These are phyloP conservation scores for Pelargonium nanum DNA, from an alignment of 345 rosid genomes.

Conservation along the genomic window DNA sequence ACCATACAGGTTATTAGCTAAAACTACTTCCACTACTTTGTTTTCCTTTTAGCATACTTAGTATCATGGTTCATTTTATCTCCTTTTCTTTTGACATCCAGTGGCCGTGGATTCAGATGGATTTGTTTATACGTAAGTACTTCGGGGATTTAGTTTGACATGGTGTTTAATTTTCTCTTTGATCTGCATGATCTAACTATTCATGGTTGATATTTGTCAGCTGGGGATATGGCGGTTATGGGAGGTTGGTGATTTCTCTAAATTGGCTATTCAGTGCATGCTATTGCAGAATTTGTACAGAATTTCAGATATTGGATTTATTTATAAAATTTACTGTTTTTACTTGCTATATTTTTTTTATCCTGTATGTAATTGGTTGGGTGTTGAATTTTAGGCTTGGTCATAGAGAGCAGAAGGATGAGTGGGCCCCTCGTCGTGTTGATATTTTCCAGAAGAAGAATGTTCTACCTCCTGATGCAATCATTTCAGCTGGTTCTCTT, in stretches of 20 bases:
- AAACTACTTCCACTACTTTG: not conserved
- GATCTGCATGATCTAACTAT: slow-evolving; percentile 6
- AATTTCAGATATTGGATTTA: not conserved
- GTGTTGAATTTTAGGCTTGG: slow-evolving; percentile 59
- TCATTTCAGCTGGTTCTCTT: slow-evolving; percentile 74
- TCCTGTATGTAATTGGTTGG: slow-evolving; percentile 8
- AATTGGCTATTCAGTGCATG: slow-evolving; percentile 3
- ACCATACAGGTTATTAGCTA: slow-evolving; percentile 69
- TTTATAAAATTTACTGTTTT: not conserved
- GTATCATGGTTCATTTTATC: slow-evolving; percentile 2
- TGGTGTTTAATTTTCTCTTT: slow-evolving; percentile 5
- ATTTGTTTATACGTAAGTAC: slow-evolving; percentile 84
- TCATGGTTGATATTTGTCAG: slow-evolving; percentile 30
- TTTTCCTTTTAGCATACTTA: not conserved
- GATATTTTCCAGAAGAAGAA: slow-evolving; percentile 67
- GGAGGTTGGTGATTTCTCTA: slow-evolving; percentile 52
- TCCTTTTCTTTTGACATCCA: slow-evolving; percentile 26
- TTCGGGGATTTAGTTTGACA: not conserved
- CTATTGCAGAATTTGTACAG: not conserved
- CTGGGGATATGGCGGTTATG: slow-evolving; percentile 99
- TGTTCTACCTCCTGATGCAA: slow-evolving; percentile 64
- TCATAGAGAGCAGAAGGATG: slow-evolving; percentile 97
- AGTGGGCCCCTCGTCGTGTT: slow-evolving; percentile 88
- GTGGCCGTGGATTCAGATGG: slow-evolving; percentile 92
- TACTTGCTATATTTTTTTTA: not conserved